Evolutionary conservation across 139 green algal species (phyloP), one percentile per base, ranked within the genome.

Genomic region (Chlorella sp.): DNA sequence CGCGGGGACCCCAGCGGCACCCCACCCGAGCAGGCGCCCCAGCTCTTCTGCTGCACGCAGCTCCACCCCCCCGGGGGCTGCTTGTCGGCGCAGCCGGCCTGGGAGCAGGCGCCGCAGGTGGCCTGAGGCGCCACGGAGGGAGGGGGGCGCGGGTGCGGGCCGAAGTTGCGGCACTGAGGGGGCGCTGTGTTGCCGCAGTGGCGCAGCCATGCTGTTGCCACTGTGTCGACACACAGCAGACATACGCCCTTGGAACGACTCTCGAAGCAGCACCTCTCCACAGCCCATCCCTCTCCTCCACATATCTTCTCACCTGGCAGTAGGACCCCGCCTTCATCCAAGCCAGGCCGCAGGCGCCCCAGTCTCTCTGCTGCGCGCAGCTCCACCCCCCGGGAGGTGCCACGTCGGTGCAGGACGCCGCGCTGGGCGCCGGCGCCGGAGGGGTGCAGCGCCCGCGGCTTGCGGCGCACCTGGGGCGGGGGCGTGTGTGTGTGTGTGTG

Each of bases 11-110:
- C 53, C 23, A 19, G 8, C 53, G 31, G 53, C 53, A 62, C 12
- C 67, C 27, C 50, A 74, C 67, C 50, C 64, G n/a, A n/a, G 46
- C 46, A 55, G 1, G 65, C 68, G 62, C 81, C 77, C 77, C 73
- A 83, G 4, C 42, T 60, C 66, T 74, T 67, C 67, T 83, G 81
- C 81, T 83, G 77, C 8, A 65, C 67, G 61, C 77, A 89, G 41
- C 48, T 81, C 61, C 76, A 77, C 8, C 19, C 19, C 19, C 38
- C 61, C 6, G 67, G 33, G 11, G 65, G 59, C 36, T 46, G 40
- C 7, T 46, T 66, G 67, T 77, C 67, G 31, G 67, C 73, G 58
- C 76, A 77, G 38, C 29, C n/a, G 58, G 31, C 35, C 15, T 33
- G 43, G 12, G n/a, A 9, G 66, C 75, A 81, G 19, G 27, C 35